phyloP scores from a whole-genome alignment of 108 stramenopile species.

The Conticribra weissflogii region DNA sequence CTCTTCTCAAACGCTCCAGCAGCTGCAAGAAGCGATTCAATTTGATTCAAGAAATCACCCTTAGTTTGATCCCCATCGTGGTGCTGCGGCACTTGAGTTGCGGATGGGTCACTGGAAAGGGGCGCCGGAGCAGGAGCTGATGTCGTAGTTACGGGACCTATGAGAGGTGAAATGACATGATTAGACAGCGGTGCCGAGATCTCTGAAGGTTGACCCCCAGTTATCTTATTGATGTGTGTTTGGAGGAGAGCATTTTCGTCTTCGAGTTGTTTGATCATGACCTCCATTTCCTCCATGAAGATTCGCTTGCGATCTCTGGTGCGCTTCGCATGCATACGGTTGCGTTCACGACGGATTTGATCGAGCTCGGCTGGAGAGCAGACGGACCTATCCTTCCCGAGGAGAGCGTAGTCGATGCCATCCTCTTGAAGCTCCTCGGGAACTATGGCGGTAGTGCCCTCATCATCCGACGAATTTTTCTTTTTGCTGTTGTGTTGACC shows the following conservation, averaged over 20 bases:
- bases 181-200: conserved; percentile 12
- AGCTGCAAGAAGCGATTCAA: conserved; percentile 67
- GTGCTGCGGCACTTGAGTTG: no score
- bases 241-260: conserved; percentile 70
- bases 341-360: conserved; percentile 83
- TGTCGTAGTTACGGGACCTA: conserved; percentile 2
- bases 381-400: conserved; percentile 78
- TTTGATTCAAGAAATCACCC: conserved; percentile 64
- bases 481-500: conserved; percentile 72
- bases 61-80: conserved; percentile 23
- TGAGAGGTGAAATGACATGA: conserved; percentile 16
- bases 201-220: conserved; percentile 24
- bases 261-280: conserved; percentile 74
- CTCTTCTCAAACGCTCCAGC: conserved; percentile 54
- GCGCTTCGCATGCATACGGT: conserved; percentile 92
- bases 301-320: conserved; percentile 85
- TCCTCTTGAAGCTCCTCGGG: conserved; percentile 61
- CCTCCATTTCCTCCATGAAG: conserved; percentile 87
- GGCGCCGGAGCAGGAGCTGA: conserved; percentile 12
- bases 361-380: conserved; percentile 86
- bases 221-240: conserved; percentile 54
- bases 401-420: conserved; percentile 85
- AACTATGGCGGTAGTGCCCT: not conserved
- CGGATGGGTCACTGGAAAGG: conserved; percentile 3
- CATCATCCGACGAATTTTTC: conserved; percentile 31